Conservation (phyloP, 495 filamentous ascomycete species). For the Cudoniella acicularis region DNA sequence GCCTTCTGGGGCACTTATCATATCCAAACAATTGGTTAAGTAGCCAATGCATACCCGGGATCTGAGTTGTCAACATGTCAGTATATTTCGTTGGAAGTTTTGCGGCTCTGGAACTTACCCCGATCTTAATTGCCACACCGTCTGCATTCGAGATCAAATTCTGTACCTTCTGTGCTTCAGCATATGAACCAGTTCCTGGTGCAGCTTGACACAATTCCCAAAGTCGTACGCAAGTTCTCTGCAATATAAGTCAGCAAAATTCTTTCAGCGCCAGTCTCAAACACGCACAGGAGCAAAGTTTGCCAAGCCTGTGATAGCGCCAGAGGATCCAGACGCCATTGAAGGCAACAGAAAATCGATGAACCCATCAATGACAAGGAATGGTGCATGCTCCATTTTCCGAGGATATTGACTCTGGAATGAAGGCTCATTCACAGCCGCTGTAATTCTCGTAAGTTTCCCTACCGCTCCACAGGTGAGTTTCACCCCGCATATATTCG, state of each 20-base stretch:
- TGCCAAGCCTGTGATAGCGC: background rate
- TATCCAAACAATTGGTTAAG: background rate
- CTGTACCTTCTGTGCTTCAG: background rate
- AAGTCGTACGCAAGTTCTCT: background rate
- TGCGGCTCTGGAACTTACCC: background rate
- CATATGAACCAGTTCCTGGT: background rate
- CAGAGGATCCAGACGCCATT: background rate
- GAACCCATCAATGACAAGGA: background rate
- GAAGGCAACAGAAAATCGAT: background rate
- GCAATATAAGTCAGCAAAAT: no score
- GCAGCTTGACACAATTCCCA: background rate
- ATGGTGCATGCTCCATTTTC: background rate
- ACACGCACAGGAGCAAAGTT: background rate
- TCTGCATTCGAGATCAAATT: background rate
- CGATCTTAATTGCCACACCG: background rate
- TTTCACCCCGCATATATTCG: conserved; percentile 35
- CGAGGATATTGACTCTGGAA: conserved; percentile 34
- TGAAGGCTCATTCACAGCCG: conserved; percentile 38
- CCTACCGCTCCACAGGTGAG: conserved; percentile 34
- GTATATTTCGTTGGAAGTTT: no score
- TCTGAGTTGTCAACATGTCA: background rate
- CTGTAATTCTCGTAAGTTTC: conserved; percentile 27
- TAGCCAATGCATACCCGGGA: background rate
- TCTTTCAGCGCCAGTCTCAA: background rate
- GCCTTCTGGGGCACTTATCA: background rate